Conservation (phyloP, 2,329 filamentous ascomycete genomes). For the Chaetoscypha palmicola region DNA sequence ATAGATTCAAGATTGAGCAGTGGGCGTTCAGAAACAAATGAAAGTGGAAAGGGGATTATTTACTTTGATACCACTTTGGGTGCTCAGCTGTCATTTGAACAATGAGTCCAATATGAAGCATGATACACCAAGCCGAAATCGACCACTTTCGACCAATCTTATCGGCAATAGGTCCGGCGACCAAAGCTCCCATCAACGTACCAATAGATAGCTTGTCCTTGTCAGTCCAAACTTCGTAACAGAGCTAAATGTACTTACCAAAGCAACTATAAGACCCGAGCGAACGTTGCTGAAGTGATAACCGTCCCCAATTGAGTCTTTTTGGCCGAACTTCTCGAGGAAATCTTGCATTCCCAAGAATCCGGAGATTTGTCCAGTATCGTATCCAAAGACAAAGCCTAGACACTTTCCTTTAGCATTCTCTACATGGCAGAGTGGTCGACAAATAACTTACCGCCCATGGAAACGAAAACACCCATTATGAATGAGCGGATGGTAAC, state of each 20-base stretch:
- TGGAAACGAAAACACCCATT: constrained; percentile 22
- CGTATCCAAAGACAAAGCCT: constrained; percentile 50
- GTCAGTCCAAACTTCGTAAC: constrained; percentile 40
- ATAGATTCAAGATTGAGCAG: too few species aligned
- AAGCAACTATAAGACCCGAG: constrained; percentile 51
- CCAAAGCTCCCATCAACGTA: constrained; percentile 72
- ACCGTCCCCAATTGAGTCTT: constrained; percentile 21
- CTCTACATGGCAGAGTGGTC: constrained; percentile 3
- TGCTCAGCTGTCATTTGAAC: constrained; percentile 53
- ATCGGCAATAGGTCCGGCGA: constrained; percentile 63
- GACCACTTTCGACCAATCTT: constrained; percentile 52
- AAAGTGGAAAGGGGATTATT: not conserved
- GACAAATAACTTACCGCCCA: constrained; percentile 18
- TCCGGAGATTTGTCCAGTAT: constrained; percentile 68
- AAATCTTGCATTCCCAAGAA: constrained; percentile 52
- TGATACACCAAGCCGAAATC: constrained; percentile 43
- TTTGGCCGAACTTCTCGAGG: constrained; percentile 43
- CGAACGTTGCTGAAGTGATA: constrained; percentile 49
- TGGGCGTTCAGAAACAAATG: too few species aligned
- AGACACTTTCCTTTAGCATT: too few species aligned
- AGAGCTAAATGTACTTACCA: constrained; percentile 38
- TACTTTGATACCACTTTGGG: constrained; percentile 40
- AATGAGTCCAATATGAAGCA: constrained; percentile 57
- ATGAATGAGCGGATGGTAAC: constrained; percentile 21
- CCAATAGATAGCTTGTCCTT: constrained; percentile 62